Percentiles rank a stretch among this genome's conserved stretches.
Conservation (phyloP, 805 yeast genomes). For the Kuraishia ogatae region DNA sequence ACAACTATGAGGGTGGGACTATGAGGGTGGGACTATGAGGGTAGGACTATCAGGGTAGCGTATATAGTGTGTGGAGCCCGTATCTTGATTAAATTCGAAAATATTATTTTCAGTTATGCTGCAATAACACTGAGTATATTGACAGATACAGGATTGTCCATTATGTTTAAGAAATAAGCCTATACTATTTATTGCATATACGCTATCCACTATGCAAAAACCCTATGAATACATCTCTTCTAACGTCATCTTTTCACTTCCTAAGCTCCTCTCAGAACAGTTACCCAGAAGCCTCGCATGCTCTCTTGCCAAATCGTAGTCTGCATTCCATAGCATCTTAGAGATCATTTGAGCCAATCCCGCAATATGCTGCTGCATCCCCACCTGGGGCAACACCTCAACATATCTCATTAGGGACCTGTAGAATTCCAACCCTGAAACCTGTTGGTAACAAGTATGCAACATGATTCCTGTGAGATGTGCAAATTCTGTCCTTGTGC, state of each 20-base stretch:
- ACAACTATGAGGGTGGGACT: no score
- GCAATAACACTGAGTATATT: no score
- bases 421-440: constrained; percentile 29
- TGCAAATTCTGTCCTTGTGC: constrained; percentile 36
- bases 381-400: constrained; percentile 26
- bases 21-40: no score
- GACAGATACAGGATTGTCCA: no score
- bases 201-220: no score
- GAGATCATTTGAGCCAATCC: constrained; percentile 46
- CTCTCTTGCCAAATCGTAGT: constrained; percentile 53
- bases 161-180: no score
- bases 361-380: constrained; percentile 37
- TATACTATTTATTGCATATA: no score
- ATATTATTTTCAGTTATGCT: no score
- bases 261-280: constrained; percentile 47
- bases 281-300: constrained; percentile 42
- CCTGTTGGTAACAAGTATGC: constrained; percentile 23
- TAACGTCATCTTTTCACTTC: constrained; percentile 35
- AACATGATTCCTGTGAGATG: constrained; percentile 19
- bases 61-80: no score
- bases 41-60: no score
- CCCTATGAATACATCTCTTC: constrained; percentile 37
- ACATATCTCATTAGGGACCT: constrained; percentile 32
- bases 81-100: no score
- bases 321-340: constrained; percentile 27